Evolutionary conservation across 2,329 filamentous ascomycete species (phyloP), one percentile per base, ranked within the genome.

Genomic region (Didymosphaeria variabile): DNA sequence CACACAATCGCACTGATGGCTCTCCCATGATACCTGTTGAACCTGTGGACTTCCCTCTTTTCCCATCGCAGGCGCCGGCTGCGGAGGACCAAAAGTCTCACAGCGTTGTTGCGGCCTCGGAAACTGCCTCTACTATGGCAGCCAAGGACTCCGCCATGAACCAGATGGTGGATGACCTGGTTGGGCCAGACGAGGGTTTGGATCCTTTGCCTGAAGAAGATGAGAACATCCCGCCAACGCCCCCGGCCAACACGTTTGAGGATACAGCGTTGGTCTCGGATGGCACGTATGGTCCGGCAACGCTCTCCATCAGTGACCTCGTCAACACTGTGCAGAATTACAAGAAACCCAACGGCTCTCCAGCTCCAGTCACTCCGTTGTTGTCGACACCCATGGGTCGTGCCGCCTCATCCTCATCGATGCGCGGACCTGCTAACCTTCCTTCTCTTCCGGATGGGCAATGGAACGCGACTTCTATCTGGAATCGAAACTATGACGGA

Each of bases 101-200:
- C 46, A 74, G 73, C 42, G 70, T 77, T 52, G 70, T 71, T 36
- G 76, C 75, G 13, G 70, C 67, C 19, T 84, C 83, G 4, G 83
- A 85, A 58, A 81, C 83, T n/a, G 80, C 83, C 21, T 83, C 83
- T 5, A 78, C 80, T 51, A 72, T 70, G 17, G 50, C 77, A 21
- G 73, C 77, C 9, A 78, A 78, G 55, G 83, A 85, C 59, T 79
- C 77, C n/a, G 82, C 82, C 26, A 84, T 87, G 78, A 81, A 81
- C 62, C 81, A 80, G 10, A 88, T 88, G 86, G 86, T 88, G 15
- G 84, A 88, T 65, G 80, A 85, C 60, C 77, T 88, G 31, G 79
- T 88, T 54, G 78, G 77, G 46, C 72, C 72, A 21, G 78, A 81
- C 52, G 79, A 80, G 29, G 75, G 79, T 45, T 62, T 79, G 52